Percentiles rank a stretch among this genome's conserved stretches.
phyloP scores from a whole-genome alignment of 805 yeast species.

The Cyberlindnera sargentensis region DNA sequence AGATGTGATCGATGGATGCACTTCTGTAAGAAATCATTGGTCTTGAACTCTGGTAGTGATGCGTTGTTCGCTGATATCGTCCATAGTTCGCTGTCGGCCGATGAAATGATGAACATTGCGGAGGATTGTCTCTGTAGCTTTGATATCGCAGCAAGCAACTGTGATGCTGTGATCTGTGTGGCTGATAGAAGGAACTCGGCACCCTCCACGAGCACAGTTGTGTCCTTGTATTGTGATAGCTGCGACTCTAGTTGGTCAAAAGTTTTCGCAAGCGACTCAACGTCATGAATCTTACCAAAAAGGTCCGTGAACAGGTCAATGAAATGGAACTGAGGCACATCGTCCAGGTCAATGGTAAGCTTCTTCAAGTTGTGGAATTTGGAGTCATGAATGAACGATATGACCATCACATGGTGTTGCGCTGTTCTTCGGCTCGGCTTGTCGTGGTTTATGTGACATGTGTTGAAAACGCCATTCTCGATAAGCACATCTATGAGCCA shows the following conservation, averaged over 20 bases:
- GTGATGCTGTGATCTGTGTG: constrained; percentile 31
- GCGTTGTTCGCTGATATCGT: constrained; percentile 24
- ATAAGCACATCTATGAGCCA: constrained; percentile 56
- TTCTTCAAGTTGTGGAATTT: constrained; percentile 32
- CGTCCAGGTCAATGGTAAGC: constrained; percentile 32
- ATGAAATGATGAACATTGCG: constrained; percentile 31
- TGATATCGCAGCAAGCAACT: constrained; percentile 28
- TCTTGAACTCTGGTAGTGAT: constrained; percentile 30
- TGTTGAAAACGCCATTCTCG: constrained; percentile 34
- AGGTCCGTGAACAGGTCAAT: constrained; percentile 43
- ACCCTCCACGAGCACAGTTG: constrained; percentile 36
- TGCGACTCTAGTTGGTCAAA: constrained; percentile 9
- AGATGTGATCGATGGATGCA: constrained; percentile 44
- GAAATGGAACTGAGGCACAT: constrained; percentile 26
- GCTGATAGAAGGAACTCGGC: constrained; percentile 41
- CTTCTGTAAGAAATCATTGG: constrained; percentile 40
- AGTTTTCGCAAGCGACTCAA: constrained; percentile 9
- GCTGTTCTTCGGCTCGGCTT: constrained; percentile 4
- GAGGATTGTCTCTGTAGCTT: constrained; percentile 28
- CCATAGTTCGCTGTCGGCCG: constrained; percentile 34
- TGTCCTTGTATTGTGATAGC: constrained; percentile 5
- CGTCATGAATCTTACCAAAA: constrained; percentile 29
- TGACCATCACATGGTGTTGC: constrained; percentile 24
- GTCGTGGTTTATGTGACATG: constrained; percentile 20
- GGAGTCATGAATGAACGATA: constrained; percentile 28